Evolutionary conservation across 805 yeast genomes (phyloP).

Genomic region (Nakazawaea sp.): DNA sequence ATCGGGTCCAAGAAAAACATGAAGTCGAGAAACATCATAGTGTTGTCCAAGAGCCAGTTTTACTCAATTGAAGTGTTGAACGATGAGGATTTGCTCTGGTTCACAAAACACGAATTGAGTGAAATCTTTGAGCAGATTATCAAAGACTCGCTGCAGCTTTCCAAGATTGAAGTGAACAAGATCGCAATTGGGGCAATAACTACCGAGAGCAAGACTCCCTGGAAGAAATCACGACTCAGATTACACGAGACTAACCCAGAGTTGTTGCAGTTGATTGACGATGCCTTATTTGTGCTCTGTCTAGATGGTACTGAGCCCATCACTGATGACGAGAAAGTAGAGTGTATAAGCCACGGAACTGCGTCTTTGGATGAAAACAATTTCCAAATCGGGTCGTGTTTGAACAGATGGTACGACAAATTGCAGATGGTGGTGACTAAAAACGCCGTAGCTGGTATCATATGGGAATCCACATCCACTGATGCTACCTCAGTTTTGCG

Average conservation of each 20-base stretch:
- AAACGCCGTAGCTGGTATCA: conserved; percentile 53
- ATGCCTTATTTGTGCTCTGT: conserved; percentile 44
- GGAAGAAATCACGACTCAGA: conserved; percentile 40
- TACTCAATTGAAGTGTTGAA: conserved; percentile 44
- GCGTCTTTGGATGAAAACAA: conserved; percentile 36
- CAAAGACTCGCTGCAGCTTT: conserved; percentile 27
- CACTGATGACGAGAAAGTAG: conserved; percentile 41
- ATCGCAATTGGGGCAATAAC: conserved; percentile 48
- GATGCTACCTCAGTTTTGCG: conserved; percentile 53
- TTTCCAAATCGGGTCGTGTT: conserved; percentile 49
- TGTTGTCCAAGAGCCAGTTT: conserved; percentile 43
- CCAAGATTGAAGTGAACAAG: conserved; percentile 31
- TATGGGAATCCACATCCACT: conserved; percentile 53
- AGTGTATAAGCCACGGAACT: conserved; percentile 46
- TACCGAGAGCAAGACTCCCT: conserved; percentile 41
- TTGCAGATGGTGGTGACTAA: conserved; percentile 45
- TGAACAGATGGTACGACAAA: conserved; percentile 55
- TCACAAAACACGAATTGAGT: conserved; percentile 44
- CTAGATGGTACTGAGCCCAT: conserved; percentile 41
- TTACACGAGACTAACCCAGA: conserved; percentile 31
- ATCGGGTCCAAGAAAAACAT: conserved; percentile 30
- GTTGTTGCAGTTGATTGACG: conserved; percentile 33
- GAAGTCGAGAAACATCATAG: conserved; percentile 41
- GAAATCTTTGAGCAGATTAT: conserved; percentile 35
- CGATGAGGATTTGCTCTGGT: conserved; percentile 34